Conservation (phyloP, 495 filamentous ascomycete genomes). For the Aspergillus hancockii region DNA sequence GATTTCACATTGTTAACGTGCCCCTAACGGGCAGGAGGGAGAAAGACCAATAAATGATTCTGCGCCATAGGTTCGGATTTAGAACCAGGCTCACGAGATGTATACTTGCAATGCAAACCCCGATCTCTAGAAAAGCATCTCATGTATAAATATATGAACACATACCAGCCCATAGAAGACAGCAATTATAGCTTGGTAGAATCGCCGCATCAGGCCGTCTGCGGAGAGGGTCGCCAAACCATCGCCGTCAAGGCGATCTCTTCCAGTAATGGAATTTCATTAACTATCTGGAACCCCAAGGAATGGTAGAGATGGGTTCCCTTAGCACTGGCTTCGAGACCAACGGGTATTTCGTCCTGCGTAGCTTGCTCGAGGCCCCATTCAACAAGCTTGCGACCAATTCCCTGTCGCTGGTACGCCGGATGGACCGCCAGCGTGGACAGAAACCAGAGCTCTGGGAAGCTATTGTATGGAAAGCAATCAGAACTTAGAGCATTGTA, state of each 20-base stretch:
- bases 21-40: no score
- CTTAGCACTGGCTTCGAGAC: conserved; percentile 11
- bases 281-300: conserved; percentile 11
- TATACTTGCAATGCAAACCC: no score
- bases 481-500: conserved; percentile 4
- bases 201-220: not conserved
- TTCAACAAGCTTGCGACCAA: conserved; percentile 27
- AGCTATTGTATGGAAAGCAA: conserved; percentile 13
- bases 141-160: no score
- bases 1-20: no score
- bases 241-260: conserved; percentile 12
- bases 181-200: not conserved
- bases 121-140: no score
- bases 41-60: no score
- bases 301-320: conserved; percentile 11
- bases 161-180: no score
- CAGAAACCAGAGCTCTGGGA: conserved; percentile 20
- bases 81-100: no score
- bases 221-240: conserved; percentile 7
- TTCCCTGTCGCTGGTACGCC: conserved; percentile 25
- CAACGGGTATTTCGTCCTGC: conserved; percentile 6
- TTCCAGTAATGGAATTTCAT: not conserved
- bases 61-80: no score
- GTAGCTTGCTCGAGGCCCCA: conserved; percentile 28
- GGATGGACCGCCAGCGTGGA: conserved; percentile 26